These are phyloP conservation scores for Malus hybrid DNA, from an alignment of 331 rosid species.

Conservation along the genomic window DNA sequence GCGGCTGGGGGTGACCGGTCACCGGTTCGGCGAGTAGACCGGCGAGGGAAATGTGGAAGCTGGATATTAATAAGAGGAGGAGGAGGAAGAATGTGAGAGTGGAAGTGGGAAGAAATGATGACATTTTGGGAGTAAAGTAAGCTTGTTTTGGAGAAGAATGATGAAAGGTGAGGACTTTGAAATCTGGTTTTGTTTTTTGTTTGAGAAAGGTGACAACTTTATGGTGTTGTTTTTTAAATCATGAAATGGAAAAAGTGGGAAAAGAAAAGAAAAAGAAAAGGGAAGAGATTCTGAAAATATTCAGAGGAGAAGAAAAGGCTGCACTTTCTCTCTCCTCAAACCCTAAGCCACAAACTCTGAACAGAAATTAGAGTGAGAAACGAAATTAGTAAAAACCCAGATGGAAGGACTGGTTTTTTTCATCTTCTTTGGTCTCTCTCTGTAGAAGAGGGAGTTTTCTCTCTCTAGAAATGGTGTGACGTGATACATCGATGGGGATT, in stretches of 20 bases:
- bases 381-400: not conserved
- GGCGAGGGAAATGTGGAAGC: conserved; percentile 21
- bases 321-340: not conserved
- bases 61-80: conserved; percentile 3
- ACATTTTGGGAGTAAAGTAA: conserved; percentile 25
- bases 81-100: conserved; percentile 8
- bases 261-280: not conserved
- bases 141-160: conserved; percentile 26
- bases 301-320: conserved; percentile 14
- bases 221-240: conserved; percentile 2
- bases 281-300: conserved; percentile 17
- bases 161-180: not conserved
- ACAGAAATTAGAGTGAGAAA: not conserved
- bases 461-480: not conserved
- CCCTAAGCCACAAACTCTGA: not conserved
- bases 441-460: not conserved
- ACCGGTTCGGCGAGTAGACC: conserved; percentile 67
- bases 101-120: conserved; percentile 19
- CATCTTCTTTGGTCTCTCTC: not conserved
- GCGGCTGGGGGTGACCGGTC: conserved; percentile 43
- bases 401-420: not conserved
- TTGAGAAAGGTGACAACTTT: conserved; percentile 21
- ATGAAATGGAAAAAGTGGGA: conserved; percentile 9
- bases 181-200: not conserved
- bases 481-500: not conserved